phyloP scores from a whole-genome alignment of 805 yeast genomes.

The Sporopachydermia quercuum region DNA sequence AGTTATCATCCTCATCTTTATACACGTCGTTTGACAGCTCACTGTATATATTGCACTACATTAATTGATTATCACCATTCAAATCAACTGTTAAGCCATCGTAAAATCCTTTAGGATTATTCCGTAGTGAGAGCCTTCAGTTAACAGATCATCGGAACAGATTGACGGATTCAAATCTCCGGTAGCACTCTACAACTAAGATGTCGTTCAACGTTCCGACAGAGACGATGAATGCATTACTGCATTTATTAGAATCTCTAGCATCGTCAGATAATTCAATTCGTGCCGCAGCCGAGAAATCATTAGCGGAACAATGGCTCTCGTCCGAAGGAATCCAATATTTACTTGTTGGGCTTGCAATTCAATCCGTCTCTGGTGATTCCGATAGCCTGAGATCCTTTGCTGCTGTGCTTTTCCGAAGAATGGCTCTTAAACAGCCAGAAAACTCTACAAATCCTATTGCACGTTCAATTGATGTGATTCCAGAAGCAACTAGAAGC shows the following conservation, averaged over 20 bases:
- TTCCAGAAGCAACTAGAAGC: constrained; percentile 39
- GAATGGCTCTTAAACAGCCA: constrained; percentile 72
- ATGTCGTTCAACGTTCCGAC: constrained; percentile 29
- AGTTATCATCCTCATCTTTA: too few relatives aligned
- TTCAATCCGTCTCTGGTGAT: constrained; percentile 54
- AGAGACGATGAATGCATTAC: constrained; percentile 40
- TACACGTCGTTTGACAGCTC: too few relatives aligned
- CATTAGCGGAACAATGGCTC: constrained; percentile 66
- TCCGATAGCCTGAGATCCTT: constrained; percentile 48
- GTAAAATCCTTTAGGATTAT: too few relatives aligned
- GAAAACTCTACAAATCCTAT: constrained; percentile 43
- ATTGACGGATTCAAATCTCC: too few relatives aligned
- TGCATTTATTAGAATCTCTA: constrained; percentile 46
- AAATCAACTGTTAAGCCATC: too few relatives aligned
- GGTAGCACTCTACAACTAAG: too few relatives aligned
- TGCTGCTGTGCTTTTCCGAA: constrained; percentile 79
- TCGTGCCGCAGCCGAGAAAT: constrained; percentile 67
- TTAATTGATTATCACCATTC: too few relatives aligned
- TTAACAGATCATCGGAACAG: too few relatives aligned
- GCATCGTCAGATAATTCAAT: constrained; percentile 64
- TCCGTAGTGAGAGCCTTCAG: too few relatives aligned
- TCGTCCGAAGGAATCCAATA: constrained; percentile 49
- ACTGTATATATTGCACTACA: too few relatives aligned
- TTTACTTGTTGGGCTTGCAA: constrained; percentile 64
- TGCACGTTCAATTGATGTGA: constrained; percentile 63